Conservation (phyloP, 2,329 filamentous ascomycete genomes). For the Fusarium verticillioides region DNA sequence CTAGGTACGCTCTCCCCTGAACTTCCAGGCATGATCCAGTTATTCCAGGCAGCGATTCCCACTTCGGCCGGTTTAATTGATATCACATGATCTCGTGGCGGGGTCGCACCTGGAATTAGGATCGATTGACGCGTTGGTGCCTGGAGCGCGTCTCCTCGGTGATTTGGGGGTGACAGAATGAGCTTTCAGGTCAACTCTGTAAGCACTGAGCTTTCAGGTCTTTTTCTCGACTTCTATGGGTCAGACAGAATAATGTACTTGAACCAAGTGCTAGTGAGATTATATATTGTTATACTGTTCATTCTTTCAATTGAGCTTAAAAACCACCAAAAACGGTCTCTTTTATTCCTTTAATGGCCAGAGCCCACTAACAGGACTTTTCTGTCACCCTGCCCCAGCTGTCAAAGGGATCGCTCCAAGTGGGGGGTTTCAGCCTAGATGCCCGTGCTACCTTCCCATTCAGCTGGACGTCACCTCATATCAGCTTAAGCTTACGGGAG, state of each 20-base stretch:
- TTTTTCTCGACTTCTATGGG: rapidly evolving
- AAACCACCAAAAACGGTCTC: rapidly evolving
- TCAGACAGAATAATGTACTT: too few relatives aligned
- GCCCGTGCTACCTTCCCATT: slow-evolving; percentile 24
- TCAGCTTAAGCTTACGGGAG: slow-evolving; percentile 1
- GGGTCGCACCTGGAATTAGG: slow-evolving; percentile 29
- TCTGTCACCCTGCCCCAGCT: slow-evolving; percentile 7
- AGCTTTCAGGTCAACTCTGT: not conserved
- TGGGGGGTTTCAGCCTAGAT: slow-evolving; percentile 37
- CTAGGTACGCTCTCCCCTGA: not conserved
- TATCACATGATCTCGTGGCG: slow-evolving; percentile 45
- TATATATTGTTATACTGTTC: rapidly evolving
- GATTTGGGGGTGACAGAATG: slow-evolving; percentile 16
- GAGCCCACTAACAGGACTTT: rapidly evolving
- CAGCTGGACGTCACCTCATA: slow-evolving; percentile 23
- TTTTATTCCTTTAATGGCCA: rapidly evolving
- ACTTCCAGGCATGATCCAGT: not conserved
- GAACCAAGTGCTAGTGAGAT: rapidly evolving
- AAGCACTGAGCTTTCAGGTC: not conserved
- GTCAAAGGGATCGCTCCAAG: slow-evolving; percentile 1
- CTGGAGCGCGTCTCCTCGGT: slow-evolving; percentile 30
- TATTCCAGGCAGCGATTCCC: slow-evolving; percentile 36
- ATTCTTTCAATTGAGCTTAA: not conserved
- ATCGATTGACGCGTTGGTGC: slow-evolving; percentile 41
- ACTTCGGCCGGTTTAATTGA: not conserved